These are phyloP conservation scores for Talaromyces atroroseus DNA, from an alignment of 2,329 filamentous ascomycete species.

Conservation along the genomic window DNA sequence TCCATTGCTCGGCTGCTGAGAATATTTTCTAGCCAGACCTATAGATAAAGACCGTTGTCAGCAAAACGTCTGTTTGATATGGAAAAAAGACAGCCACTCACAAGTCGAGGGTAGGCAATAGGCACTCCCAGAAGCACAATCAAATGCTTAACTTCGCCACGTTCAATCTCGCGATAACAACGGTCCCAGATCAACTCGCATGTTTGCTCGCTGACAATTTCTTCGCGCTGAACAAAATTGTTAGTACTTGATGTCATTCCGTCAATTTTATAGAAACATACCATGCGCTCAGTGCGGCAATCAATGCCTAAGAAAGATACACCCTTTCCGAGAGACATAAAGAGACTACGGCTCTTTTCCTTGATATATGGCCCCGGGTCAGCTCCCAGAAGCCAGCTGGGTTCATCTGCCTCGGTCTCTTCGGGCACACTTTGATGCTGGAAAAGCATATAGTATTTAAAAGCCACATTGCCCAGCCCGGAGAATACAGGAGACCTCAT, in stretches of 20 bases:
- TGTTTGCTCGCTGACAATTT: constrained; percentile 72
- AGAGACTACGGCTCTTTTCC: constrained; percentile 77
- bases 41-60: constrained; percentile 27
- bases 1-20: constrained; percentile 81
- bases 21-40: constrained; percentile 62
- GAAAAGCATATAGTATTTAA: constrained; percentile 98
- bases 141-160: constrained; percentile 82
- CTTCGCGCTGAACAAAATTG: constrained; percentile 50
- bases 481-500: constrained; percentile 88
- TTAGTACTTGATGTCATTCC: constrained; percentile 19
- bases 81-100: constrained; percentile 39
- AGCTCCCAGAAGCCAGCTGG: constrained; percentile 81
- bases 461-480: constrained; percentile 82
- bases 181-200: constrained; percentile 85
- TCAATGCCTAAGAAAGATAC: constrained; percentile 83
- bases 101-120: constrained; percentile 71
- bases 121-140: constrained; percentile 82
- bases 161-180: constrained; percentile 72
- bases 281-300: constrained; percentile 81
- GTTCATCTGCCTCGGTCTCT: constrained; percentile 77
- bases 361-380: constrained; percentile 84
- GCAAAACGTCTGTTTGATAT: constrained; percentile 12
- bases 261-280: constrained; percentile 21
- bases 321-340: constrained; percentile 73
- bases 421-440: constrained; percentile 84